Conservation (phyloP, 208 protist species). For the Trypanosoma scelopori region DNA sequence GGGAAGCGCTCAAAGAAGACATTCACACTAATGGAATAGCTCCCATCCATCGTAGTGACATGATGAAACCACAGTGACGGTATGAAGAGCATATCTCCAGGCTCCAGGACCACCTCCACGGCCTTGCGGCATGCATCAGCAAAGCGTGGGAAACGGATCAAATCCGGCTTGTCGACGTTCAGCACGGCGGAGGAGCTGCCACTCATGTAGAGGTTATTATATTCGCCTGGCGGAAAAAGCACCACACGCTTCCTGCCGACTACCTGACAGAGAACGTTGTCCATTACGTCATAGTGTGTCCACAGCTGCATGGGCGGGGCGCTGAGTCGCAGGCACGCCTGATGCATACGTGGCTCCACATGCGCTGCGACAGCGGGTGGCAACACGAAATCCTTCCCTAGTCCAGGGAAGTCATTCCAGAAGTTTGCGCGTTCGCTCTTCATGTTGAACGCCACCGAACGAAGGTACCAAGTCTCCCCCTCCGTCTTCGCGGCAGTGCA, state of each 20-base stretch:
- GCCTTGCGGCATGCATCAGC: conserved; percentile 71
- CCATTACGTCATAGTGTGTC: conserved; percentile 94
- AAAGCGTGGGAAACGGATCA: conserved; percentile 80
- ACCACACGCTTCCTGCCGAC: conserved; percentile 87
- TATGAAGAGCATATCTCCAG: conserved; percentile 94
- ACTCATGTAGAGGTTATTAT: conserved; percentile 89
- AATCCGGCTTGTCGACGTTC: conserved; percentile 74
- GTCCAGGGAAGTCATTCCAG: conserved; percentile 73
- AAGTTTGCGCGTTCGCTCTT: conserved; percentile 82
- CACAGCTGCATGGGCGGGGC: conserved; percentile 87
- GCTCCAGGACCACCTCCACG: conserved; percentile 70
- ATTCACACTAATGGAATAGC: conserved; percentile 84
- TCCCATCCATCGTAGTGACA: conserved; percentile 64
- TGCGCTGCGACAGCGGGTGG: conserved; percentile 41
- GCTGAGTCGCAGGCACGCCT: conserved; percentile 89
- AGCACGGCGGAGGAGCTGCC: conserved; percentile 87
- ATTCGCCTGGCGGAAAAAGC: conserved; percentile 85
- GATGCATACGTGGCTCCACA: conserved; percentile 72
- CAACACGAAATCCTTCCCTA: conserved; percentile 77
- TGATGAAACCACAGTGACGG: conserved; percentile 93
- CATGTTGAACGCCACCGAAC: conserved; percentile 82
- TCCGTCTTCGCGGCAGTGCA: conserved; percentile 30
- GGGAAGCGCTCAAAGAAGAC: conserved; percentile 85
- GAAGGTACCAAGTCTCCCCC: conserved; percentile 83
- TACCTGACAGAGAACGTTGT: conserved; percentile 94